Base-by-base conservation (phyloP, 495 filamentous ascomycete species). In the Trichocladium antarcticum region DNA sequence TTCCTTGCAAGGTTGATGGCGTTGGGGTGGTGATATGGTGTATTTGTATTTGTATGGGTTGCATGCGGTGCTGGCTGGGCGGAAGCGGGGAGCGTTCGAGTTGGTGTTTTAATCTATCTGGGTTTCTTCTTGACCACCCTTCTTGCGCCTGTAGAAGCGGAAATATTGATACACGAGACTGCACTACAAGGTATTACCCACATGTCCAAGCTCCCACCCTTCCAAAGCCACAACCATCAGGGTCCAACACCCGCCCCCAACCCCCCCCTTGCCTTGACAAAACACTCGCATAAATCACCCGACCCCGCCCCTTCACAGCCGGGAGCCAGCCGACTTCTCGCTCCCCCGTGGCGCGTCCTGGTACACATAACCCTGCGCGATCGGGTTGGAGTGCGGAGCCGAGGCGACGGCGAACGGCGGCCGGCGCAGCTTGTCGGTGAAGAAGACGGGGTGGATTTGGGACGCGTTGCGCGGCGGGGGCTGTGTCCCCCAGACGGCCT, bases 381-480 rank as follows among this genome's bases (percentile, higher is more conserved):
- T 72, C 6, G 75, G 76, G 47, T 54, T 74, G 1, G 49, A 49
- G 12, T 63, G 51, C 4, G 56, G 49, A 1, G 57, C 60, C 3
- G 59, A 38, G 4, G 51, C 31, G 2, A 61, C 45, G 2, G 58
- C 49, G 7, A 58, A 47, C 1, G 69, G 60, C 5, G 70, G 60
- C 36, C 64, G 68, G 45, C 70, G 72, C 39, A 80, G 54, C 39
- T 70, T 69, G 12, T 73, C 63, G 12, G 75, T 78, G 60, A 80
- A 80, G 61, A 81, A 80, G 6, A 78, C 76, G 5, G 78, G 78
- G 49, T 82, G 77, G 20, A 71, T 56, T 31, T 62, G 65, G 1
- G 75, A 67, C 19, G 72, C 50, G 58, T 76, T 67, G 52, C 16
- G 42, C 6, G 27, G 22, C 21, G 43, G 43, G 6, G 6, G 27